Evolutionary conservation across 2,329 filamentous ascomycete species (phyloP), one percentile per base, ranked within the genome.

Genomic region (Daldinia eschscholtzii): DNA sequence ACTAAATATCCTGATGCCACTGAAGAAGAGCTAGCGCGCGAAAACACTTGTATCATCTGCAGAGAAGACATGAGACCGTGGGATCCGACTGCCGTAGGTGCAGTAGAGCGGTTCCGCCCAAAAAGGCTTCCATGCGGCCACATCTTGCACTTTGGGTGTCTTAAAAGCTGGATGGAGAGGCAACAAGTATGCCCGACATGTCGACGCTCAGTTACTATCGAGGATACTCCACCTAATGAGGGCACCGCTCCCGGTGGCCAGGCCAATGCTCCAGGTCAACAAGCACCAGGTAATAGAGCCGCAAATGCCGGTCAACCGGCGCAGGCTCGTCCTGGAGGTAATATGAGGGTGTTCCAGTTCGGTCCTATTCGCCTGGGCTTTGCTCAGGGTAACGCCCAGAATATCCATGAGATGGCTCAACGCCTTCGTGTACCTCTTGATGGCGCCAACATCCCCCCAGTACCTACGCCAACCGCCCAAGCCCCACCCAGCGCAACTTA

Each of bases 161-260:
- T 99, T 65, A 93, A 96, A 80, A 97, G 94, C 79, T 99, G 96
- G 96, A 86, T 99, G 30, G 96, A 99, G 83, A 87, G 96, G 71
- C 96, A 99, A 80, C 96, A 99, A 81, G 94, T 97, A 37, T 99
- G 96, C 78, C 96, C 96, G 6, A 99, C 94, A 2, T 99, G 96
- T 79, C 89, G 96, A 74, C 88, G 92, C 57, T 91, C 95, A 15
- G 96, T 97, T 15, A 92, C 93, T 10, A 83, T 93, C 41, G 86
- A 86, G 1, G 81, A 76, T 70, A 69, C 77, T 46, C 66, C 77
- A 53, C 75, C 76, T 63, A 82, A 80, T 65, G 78, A 78, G n/a
- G 76, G 78, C 15, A 76, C 64, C 63, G 75, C 63, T 48, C 79
- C 75, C 26, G 72, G 65, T 55, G 76, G 71, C 46, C 81, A 79